Evolutionary conservation across 2,329 filamentous ascomycete genomes (phyloP).

Genomic region (Pezicula radicicola): DNA sequence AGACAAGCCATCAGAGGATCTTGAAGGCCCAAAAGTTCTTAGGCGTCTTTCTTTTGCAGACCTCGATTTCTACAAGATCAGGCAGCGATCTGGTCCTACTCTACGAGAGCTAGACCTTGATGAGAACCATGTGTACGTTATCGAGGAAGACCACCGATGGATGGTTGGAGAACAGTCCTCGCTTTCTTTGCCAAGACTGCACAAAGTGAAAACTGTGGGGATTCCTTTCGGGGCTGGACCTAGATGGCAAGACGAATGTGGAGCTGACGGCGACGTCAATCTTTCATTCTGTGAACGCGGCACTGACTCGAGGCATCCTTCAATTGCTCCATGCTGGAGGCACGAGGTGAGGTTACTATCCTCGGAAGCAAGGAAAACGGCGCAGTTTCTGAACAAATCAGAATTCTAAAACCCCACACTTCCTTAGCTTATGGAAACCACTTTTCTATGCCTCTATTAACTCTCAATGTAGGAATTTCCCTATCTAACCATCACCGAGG

Average conservation of each 20-base stretch:
- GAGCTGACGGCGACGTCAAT: conserved; percentile 24
- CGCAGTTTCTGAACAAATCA: not conserved
- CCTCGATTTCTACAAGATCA: conserved; percentile 49
- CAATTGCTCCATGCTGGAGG: conserved; percentile 47
- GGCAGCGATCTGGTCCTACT: conserved; percentile 47
- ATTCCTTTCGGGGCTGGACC: conserved; percentile 54
- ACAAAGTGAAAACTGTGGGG: conserved; percentile 45
- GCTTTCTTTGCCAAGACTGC: conserved; percentile 37
- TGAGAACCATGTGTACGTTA: conserved; percentile 46
- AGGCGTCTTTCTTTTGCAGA: conserved; percentile 46
- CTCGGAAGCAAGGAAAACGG: not conserved
- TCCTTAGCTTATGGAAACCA: not conserved
- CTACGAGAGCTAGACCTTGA: conserved; percentile 48
- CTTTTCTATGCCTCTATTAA: not conserved
- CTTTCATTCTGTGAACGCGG: conserved; percentile 18
- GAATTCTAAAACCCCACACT: not conserved
- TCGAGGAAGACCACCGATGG: conserved; percentile 53
- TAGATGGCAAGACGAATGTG: conserved; percentile 44
- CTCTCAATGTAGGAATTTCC: conserved; percentile 39
- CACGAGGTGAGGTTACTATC: conserved; percentile 32
- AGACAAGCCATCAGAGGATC: conserved; percentile 28
- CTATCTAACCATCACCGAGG: conserved; percentile 44
- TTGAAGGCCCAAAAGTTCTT: conserved; percentile 41
- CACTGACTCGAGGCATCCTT: conserved; percentile 23
- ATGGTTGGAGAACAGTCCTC: conserved; percentile 42